A percentile compares a stretch with the other conserved stretches of the same genome.
Conservation (phyloP, 1,139 yeast species). For the Saccharomyces hybrid region DNA sequence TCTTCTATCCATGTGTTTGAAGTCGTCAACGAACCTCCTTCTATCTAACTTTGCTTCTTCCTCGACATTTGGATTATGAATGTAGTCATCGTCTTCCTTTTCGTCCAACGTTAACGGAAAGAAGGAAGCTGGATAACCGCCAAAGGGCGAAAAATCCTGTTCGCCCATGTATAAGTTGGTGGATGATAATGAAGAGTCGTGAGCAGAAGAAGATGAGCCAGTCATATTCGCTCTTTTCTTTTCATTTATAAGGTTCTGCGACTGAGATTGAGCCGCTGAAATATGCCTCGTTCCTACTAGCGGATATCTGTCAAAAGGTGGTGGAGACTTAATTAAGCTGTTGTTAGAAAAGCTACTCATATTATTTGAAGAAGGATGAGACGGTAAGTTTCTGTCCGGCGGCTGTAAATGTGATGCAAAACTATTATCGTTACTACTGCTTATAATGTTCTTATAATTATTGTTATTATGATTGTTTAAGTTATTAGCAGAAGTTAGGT, state of each 20-base stretch:
- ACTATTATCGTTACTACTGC: not conserved
- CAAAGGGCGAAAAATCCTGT: slow-evolving; percentile 72
- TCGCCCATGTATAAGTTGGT: slow-evolving; percentile 33
- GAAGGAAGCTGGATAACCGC: slow-evolving; percentile 86
- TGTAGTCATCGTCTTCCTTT: slow-evolving; percentile 83
- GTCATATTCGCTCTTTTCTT: slow-evolving; percentile 6
- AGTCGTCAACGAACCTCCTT: slow-evolving; percentile 50
- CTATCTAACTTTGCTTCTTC: slow-evolving; percentile 74
- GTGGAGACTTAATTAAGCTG: slow-evolving; percentile 33
- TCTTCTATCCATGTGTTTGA: slow-evolving; percentile 52
- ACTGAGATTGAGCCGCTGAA: slow-evolving; percentile 31
- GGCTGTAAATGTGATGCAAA: not conserved
- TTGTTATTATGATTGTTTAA: slow-evolving; percentile 6
- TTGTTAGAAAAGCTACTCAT: slow-evolving; percentile 16
- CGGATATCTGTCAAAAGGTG: slow-evolving; percentile 52
- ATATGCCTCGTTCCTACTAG: slow-evolving; percentile 44
- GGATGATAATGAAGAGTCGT: slow-evolving; percentile 22
- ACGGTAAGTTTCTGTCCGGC: slow-evolving; percentile 4
- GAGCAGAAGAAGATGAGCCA: not conserved
- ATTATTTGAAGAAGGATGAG: slow-evolving; percentile 11
- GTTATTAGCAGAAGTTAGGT: slow-evolving; percentile 2
- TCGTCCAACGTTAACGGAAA: slow-evolving; percentile 84
- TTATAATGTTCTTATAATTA: not conserved
- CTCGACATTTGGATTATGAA: slow-evolving; percentile 91
- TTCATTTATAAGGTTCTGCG: slow-evolving; percentile 8